phyloP scores from a whole-genome alignment of 2,329 filamentous ascomycete species.

The Fusarium chlamydosporum region DNA sequence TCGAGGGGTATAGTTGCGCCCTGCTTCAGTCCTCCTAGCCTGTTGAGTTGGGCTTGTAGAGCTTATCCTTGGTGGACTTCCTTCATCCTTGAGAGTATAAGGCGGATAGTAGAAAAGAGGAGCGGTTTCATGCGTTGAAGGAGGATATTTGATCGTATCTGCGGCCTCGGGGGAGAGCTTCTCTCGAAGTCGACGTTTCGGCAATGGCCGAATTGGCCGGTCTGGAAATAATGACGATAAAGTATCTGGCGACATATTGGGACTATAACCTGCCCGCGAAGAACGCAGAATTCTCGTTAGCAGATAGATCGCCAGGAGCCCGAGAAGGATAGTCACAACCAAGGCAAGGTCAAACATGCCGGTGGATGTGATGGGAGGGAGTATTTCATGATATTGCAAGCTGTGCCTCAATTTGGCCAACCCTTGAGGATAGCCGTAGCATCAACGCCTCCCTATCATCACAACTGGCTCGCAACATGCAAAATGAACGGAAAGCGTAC shows the following conservation, averaged over 20 bases:
- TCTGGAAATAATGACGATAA: constrained; percentile 86
- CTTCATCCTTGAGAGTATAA: constrained; percentile 68
- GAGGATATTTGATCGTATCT: constrained; percentile 85
- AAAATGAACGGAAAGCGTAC: constrained; percentile 55
- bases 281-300: constrained; percentile 49
- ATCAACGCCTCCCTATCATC: constrained; percentile 24
- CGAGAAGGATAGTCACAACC: constrained; percentile 32
- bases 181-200: constrained; percentile 88
- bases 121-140: constrained; percentile 76
- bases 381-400: constrained; percentile 8
- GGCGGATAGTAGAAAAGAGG: constrained; percentile 77
- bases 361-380: constrained; percentile 15
- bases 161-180: constrained; percentile 88
- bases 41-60: constrained; percentile 45
- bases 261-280: constrained; percentile 59
- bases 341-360: constrained; percentile 34
- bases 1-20: constrained; percentile 48
- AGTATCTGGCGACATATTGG: constrained; percentile 78
- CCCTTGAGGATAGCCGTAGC: constrained; percentile 10
- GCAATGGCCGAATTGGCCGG: constrained; percentile 91
- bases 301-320: constrained; percentile 44
- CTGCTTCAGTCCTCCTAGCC: constrained; percentile 45
- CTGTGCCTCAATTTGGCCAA: constrained; percentile 17
- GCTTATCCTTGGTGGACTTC: constrained; percentile 36
- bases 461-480: constrained; percentile 6